These are phyloP conservation scores for Lachnellula arida DNA, from an alignment of 2,329 filamentous ascomycete species.

Conservation along the genomic window DNA sequence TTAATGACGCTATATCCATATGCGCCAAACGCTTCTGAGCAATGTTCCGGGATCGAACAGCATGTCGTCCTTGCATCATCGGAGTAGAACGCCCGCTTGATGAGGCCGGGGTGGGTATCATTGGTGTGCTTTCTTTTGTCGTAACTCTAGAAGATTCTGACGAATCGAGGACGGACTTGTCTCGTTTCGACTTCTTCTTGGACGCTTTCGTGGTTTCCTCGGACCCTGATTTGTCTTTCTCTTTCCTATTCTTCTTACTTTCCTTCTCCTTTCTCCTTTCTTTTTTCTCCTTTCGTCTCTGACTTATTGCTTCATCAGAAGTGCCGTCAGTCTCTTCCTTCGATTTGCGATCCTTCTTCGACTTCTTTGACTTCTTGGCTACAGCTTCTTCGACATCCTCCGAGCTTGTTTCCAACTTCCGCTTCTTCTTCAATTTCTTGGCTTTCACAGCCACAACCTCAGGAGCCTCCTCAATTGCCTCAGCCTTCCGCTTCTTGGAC, in stretches of 20 bases:
- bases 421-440: slow-evolving; percentile 35
- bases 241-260: slow-evolving; percentile 39
- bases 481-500: slow-evolving; percentile 41
- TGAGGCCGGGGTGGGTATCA: slow-evolving; percentile 31
- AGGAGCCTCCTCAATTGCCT: slow-evolving; percentile 34
- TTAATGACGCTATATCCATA: slow-evolving; percentile 75
- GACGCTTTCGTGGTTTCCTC: slow-evolving; percentile 35
- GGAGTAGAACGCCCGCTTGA: slow-evolving; percentile 42
- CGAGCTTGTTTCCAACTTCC: slow-evolving; percentile 30
- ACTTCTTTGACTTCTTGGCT: slow-evolving; percentile 33
- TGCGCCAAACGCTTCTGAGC: slow-evolving; percentile 82
- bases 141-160: slow-evolving; percentile 15
- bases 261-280: slow-evolving; percentile 38
- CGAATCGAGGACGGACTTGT: slow-evolving; percentile 36
- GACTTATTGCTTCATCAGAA: slow-evolving; percentile 28
- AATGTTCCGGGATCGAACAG: slow-evolving; percentile 77
- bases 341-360: slow-evolving; percentile 17
- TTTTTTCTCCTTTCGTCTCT: slow-evolving; percentile 29
- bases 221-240: slow-evolving; percentile 33
- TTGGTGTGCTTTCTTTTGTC: slow-evolving; percentile 25
- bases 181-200: slow-evolving; percentile 34
- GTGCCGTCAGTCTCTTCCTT: slow-evolving; percentile 18
- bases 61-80: slow-evolving; percentile 56
- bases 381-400: slow-evolving; percentile 12
- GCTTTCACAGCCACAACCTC: slow-evolving; percentile 20